phyloP scores from a whole-genome alignment of 2,329 filamentous ascomycete species.

The Fusarium tupiense region DNA sequence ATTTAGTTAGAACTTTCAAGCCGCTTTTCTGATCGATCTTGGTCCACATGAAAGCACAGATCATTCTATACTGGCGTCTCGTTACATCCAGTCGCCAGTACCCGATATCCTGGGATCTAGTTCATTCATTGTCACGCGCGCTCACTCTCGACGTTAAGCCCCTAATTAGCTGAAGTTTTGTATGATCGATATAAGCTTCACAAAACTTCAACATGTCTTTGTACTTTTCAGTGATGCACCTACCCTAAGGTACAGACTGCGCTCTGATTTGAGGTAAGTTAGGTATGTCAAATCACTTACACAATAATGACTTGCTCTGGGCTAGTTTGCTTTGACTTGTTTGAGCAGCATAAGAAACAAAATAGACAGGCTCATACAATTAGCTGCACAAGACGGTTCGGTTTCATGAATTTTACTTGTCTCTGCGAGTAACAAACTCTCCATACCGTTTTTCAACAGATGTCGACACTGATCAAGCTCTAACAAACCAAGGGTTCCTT shows the following conservation, averaged over 20 bases:
- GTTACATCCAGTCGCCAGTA: not conserved
- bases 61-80: not conserved
- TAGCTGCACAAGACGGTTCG: not conserved
- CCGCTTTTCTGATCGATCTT: not conserved
- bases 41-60: not conserved
- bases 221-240: not conserved
- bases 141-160: not conserved
- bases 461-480: not conserved
- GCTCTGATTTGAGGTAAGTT: not conserved
- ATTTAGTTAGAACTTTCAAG: not conserved
- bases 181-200: not conserved
- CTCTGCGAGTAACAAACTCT: too few relatives aligned
- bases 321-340: not conserved
- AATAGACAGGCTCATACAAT: not conserved
- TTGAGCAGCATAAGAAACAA: not conserved
- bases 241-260: not conserved
- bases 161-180: not conserved
- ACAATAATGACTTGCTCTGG: not conserved
- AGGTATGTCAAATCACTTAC: not conserved
- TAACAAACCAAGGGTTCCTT: not conserved
- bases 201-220: not conserved
- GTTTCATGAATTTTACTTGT: not conserved
- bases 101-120: conserved; percentile 13
- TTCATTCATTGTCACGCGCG: conserved; percentile 13
- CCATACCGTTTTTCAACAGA: not conserved